Percentiles rank a stretch among this genome's conserved stretches.
These are phyloP conservation scores for Exophiala sp. DNA, from an alignment of 2,329 filamentous ascomycete species.

Conservation along the genomic window DNA sequence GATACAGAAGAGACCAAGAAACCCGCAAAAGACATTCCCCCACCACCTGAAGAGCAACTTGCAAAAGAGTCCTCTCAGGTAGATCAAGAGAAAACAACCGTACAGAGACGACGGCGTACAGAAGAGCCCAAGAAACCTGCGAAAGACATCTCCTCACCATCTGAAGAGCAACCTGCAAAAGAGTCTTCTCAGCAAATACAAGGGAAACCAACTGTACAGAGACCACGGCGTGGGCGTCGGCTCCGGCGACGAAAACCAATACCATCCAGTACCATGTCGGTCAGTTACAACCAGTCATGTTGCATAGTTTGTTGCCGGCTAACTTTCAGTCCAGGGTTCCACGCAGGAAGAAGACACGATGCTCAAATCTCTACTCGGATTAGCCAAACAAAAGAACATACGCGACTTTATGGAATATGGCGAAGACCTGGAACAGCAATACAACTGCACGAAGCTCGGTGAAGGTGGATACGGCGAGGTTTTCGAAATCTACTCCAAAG, in stretches of 20 bases:
- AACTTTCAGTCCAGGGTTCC: slow-evolving; percentile 7
- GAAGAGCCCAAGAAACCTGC: not conserved
- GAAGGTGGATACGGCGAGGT: slow-evolving; percentile 66
- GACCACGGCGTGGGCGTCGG: slow-evolving; percentile 15
- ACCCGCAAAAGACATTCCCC: not conserved
- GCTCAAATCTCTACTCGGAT: slow-evolving; percentile 19
- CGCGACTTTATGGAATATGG: slow-evolving; percentile 24
- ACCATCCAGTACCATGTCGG: slow-evolving; percentile 20
- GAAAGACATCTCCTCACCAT: not conserved
- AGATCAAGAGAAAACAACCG: not conserved
- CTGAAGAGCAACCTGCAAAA: not conserved
- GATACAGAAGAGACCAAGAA: slow-evolving; percentile 3
- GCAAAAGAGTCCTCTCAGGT: not conserved
- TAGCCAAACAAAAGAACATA: slow-evolving; percentile 14
- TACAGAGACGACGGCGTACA: slow-evolving; percentile 14
- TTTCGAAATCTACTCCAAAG: slow-evolving; percentile 49
- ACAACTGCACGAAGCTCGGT: slow-evolving; percentile 58
- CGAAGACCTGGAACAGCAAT: slow-evolving; percentile 32
- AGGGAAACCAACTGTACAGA: not conserved
- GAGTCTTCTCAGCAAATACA: not conserved
- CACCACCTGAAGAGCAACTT: not conserved
- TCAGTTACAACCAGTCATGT: slow-evolving; percentile 3
- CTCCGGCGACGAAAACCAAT: slow-evolving; percentile 10
- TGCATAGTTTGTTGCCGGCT: not conserved
- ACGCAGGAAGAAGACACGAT: slow-evolving; percentile 6